Base-by-base conservation (phyloP, 768 basidiomycete species). In the Mycena polygramma region DNA sequence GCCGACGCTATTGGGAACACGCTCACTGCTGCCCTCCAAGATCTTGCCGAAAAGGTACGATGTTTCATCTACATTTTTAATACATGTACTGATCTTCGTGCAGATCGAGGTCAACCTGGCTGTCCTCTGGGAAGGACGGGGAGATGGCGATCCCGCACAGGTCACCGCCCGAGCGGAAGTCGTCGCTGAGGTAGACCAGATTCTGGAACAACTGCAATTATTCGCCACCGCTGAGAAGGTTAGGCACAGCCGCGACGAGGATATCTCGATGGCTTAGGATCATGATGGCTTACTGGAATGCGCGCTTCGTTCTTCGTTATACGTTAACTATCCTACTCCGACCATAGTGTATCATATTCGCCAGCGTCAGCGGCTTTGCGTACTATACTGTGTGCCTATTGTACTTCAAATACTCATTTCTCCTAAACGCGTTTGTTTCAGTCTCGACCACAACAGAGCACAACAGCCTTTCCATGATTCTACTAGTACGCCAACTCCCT, bases 31-130 rank as follows among this genome's bases (percentile, higher is more conserved):
- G 80, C 86, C 1, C 81, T 91, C 64, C 80, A 77, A 13, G 79
- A 86, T 52, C 84, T 91, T 22, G 89, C 90, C 0, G 77, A 88
- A 75, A 90, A 89, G 86, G 88, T 87, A 66, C n/a, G 80, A 65
- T n/a, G n/a, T 37, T 10, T 53, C 30, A 41, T 41, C 72, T 30
- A 4, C 63, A 7, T 39, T 60, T 37, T 37, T 41, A 14, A 11
- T 57, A 17, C 52, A 48, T 57, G 19, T 48, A 11, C 30, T 74
- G 22, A 39, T 70, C 17, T 10, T 52, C 9, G 7, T 53, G 3
- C 59, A 87, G 85, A 77, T 87, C 54, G 87, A 88, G 78, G 88
- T 90, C 71, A 88, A 83, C 73, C 71, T 91, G 65, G 82, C 89
- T 11, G 85, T 90, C 9, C 83, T 91, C 10, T 91, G 90, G 89